These are phyloP conservation scores for Volvariella volvacea DNA, from an alignment of 1,284 basidiomycete species.

Conservation along the genomic window DNA sequence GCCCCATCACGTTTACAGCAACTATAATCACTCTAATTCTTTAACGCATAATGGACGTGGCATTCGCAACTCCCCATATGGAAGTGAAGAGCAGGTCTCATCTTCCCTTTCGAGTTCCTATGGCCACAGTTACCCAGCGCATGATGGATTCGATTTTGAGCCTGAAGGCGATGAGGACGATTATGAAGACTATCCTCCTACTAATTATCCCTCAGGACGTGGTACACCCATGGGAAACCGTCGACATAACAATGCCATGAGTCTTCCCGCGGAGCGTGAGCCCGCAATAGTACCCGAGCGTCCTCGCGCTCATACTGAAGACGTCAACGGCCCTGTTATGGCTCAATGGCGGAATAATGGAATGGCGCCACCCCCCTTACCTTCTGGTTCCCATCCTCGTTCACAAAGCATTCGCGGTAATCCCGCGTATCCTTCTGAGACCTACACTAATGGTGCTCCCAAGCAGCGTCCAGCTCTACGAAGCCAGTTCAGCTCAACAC, in stretches of 20 bases:
- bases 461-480: constrained; percentile 46
- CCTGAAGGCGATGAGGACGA: constrained; percentile 72
- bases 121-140: constrained; percentile 45
- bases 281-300: constrained; percentile 39
- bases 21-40: constrained; percentile 19
- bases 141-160: constrained; percentile 62
- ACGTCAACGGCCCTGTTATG: constrained; percentile 58
- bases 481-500: constrained; percentile 68
- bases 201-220: constrained; percentile 48
- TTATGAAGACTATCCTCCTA: constrained; percentile 61
- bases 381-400: constrained; percentile 20
- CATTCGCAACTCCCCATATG: constrained; percentile 25
- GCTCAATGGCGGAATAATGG: constrained; percentile 52
- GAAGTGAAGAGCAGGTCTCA: constrained; percentile 32
- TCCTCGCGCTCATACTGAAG: constrained; percentile 69
- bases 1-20: too few species aligned
- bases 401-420: constrained; percentile 39
- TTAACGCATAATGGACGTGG: constrained; percentile 12
- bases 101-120: constrained; percentile 20
- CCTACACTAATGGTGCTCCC: constrained; percentile 32
- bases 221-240: constrained; percentile 61
- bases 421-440: constrained; percentile 47
- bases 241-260: constrained; percentile 40
- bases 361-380: constrained; percentile 20
- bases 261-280: constrained; percentile 52